Percentiles rank a stretch among this genome's conserved stretches.
Evolutionary conservation across 2,329 filamentous ascomycete species (phyloP).

Genomic region (Penicillium sp.): DNA sequence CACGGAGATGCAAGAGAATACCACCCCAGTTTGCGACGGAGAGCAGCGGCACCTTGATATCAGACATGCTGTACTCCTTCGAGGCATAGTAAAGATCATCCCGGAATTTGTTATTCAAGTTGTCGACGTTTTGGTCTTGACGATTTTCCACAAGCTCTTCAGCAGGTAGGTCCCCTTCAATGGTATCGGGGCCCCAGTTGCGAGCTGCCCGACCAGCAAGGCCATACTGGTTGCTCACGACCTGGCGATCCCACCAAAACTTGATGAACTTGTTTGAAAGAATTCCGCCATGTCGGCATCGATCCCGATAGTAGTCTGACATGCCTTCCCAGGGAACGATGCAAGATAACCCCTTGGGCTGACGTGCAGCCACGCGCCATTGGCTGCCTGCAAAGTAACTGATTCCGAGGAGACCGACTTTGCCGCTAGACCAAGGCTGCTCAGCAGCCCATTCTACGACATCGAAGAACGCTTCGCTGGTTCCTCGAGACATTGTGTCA

Average conservation of each 20-base stretch:
- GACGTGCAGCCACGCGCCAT: conserved; percentile 56
- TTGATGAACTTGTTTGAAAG: conserved; percentile 60
- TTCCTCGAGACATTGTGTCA: conserved; percentile 56
- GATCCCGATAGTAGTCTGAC: conserved; percentile 59
- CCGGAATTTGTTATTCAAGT: conserved; percentile 56
- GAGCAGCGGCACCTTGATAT: conserved; percentile 68
- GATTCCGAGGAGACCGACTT: conserved; percentile 55
- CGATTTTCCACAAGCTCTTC: conserved; percentile 41
- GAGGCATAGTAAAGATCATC: conserved; percentile 66
- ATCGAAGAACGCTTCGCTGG: conserved; percentile 55
- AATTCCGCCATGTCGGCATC: conserved; percentile 64
- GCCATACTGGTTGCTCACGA: conserved; percentile 70
- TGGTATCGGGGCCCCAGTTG: conserved; percentile 55
- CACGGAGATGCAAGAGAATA: conserved; percentile 68
- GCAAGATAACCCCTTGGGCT: conserved; percentile 53
- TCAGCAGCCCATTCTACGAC: conserved; percentile 56
- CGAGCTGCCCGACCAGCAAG: conserved; percentile 50
- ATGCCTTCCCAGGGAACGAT: conserved; percentile 61
- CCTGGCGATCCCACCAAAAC: conserved; percentile 70
- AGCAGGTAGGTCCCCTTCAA: conserved; percentile 42
- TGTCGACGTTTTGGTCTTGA: conserved; percentile 48
- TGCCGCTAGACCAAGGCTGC: conserved; percentile 54
- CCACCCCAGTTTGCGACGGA: conserved; percentile 72
- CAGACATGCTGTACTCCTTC: conserved; percentile 65
- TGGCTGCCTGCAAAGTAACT: conserved; percentile 57